Base-by-base conservation (phyloP, 179 eudicot genomes). In the Nepenthes alata region DNA sequence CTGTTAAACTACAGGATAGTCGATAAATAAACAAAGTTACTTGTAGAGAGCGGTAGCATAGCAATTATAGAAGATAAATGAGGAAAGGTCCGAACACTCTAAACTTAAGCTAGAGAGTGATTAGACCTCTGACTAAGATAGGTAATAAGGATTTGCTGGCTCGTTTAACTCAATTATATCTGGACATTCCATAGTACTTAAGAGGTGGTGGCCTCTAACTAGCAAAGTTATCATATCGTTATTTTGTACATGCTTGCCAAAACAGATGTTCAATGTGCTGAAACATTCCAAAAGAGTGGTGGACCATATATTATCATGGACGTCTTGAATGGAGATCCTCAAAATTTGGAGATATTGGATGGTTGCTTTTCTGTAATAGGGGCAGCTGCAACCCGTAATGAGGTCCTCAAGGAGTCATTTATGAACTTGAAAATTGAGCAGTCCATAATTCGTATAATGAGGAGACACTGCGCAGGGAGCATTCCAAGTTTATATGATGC, bases 371-470 rank as follows among this genome's bases (percentile, higher is more conserved):
- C 95, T 56, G 87, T 93, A 49, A 80, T 93, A 68, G 80, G 93
- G 74, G 86, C 89, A 1, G 84, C 98, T 61, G 80, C 97, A 50
- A 75, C 95, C 50, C 84, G 89, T 64, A 85, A 85, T 68, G 98
- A 93, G 70, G 83, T 93, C 72, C 76, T 93, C 59, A 93, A 93
- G 80, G 97, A 93, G 62, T 67, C 88, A 6, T 93, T 93, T 55
- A 81, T 93, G 73, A 86, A 79, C 69, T 72, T 87, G 72, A 83
- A 93, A 62, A 76, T 93, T 64, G 98, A 85, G 15, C 87, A 85
- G 69, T 66, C 81, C 53, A 77, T 87, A 51, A 56, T 83, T 53
- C 63, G 68, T 62, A 63, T 71, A 41, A 62, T 93, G 69, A 81
- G 67, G 58, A 72, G 67, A 58, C 67, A 66, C 44, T 72, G 57